Conservation (phyloP, 371 early-diverging fungal species). For the Rhizopus stolonifer region DNA sequence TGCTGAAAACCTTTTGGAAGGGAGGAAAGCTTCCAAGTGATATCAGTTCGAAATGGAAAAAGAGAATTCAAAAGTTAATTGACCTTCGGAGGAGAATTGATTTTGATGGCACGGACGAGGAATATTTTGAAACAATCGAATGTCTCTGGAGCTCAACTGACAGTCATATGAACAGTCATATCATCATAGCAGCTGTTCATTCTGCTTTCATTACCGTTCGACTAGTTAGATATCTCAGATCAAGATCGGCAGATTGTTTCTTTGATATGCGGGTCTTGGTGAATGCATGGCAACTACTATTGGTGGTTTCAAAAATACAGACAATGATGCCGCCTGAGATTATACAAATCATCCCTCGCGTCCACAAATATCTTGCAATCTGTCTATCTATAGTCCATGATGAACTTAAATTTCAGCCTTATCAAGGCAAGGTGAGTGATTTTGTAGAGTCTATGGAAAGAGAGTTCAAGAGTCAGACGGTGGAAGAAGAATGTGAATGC, state of each 20-base stretch:
- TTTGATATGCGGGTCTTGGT: conserved; percentile 31
- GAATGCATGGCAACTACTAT: conserved; percentile 27
- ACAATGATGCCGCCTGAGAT: conserved; percentile 7
- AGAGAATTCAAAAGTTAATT: conserved; percentile 22
- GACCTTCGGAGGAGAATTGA: conserved; percentile 17
- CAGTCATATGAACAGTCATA: background rate
- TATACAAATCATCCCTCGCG: conserved; percentile 11
- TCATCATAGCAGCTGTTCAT: conserved; percentile 16
- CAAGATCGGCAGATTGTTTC: conserved; percentile 23
- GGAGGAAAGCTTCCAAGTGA: background rate
- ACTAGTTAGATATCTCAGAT: conserved; percentile 18
- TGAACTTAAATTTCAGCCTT: conserved; percentile 21
- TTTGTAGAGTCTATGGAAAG: conserved; percentile 22
- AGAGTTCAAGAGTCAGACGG: conserved; percentile 13
- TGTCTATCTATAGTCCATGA: conserved; percentile 20
- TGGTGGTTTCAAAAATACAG: conserved; percentile 15
- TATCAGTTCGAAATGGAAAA: conserved; percentile 18
- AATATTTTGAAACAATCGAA: conserved; percentile 18
- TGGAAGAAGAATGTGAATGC: conserved; percentile 23
- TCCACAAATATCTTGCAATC: conserved; percentile 9
- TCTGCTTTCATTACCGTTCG: conserved; percentile 25
- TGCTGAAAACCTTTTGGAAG: conserved; percentile 8
- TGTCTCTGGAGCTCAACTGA: background rate
- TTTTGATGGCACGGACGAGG: conserved; percentile 28
- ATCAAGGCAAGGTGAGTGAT: conserved; percentile 22